Evolutionary conservation across 176 grass and related monocot species (phyloP), one percentile per base, ranked within the genome.

Genomic region (Avena atlantica): DNA sequence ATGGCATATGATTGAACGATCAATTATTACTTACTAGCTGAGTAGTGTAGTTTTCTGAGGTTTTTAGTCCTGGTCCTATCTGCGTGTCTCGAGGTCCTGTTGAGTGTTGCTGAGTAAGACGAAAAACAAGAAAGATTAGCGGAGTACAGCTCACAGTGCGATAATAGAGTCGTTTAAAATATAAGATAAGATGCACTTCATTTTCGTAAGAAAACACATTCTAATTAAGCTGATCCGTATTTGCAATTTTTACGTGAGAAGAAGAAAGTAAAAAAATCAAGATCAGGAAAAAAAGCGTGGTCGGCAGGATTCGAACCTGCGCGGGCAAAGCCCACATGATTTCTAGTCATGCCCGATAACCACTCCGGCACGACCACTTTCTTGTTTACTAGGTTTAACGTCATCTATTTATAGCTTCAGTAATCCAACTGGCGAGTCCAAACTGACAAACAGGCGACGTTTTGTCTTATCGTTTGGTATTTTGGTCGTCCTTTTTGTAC

Each of bases 281-380:
- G 5, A 40, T 40, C 31, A 34, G 31, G 31, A 1, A 6, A 42
- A 40, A 86, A 80, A 10, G 0, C 89, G 93, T 98, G 89, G 93
- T 93, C 88, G 91, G 93, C 91, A 98, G 96, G 96, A 98, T 94
- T 98, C 93, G 90, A 98, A 98, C 89, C 92, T 96, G 90, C 92
- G 92, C 94, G 97, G 92, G 94, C 94, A 90, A 12, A 96, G 97
- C 92, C 90, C 97, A 96, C 94, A 96, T 98, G 97, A 99, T 96
- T 99, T 96, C 97, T 94, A 96, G 94, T 98, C 94, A 96, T 98
- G 94, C 96, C 96, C 96, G 92, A 98, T 94, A 98, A 96, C 96
- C 93, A 98, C 96, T 98, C 96, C 96, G 96, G 93, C 96, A 96
- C 96, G 93, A 95, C 95, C 89, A 95, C 95, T 1, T 29, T 0